Base-by-base conservation (phyloP, 306 rosid species). In the Medicago lupulina region DNA sequence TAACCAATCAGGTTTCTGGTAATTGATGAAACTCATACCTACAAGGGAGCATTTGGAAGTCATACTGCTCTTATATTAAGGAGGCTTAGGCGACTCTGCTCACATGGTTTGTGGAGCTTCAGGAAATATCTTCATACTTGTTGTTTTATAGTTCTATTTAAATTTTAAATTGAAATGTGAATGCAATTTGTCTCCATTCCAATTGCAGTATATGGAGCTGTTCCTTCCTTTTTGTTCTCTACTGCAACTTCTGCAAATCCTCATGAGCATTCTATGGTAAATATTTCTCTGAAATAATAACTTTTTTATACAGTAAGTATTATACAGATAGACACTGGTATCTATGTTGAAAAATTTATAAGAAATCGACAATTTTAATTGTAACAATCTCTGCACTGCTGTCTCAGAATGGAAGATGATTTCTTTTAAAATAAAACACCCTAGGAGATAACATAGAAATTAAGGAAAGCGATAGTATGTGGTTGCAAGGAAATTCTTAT, bases 231-330 rank as follows among this genome's bases (percentile, higher is more conserved):
- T 78, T 85, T 95, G 50, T 92, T 95, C 73, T 95, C 93, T 63
- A 89, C 98, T 19, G 98, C 98, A 58, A 95, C 98, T 76, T 95
- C 93, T 69, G 95, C 97, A 51, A 95, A 92, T 86, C 96, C 98
- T 25, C 83, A 67, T 5, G 92, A 90, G 80, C 98, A 95, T 80
- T 95, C 93, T 71, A 89, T 86, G 96, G 98, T 90, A 90, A 86
- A 78, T 55, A 77, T 72, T 75, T 66, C 61, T 79, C 18, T 54
- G 58, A 60, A 65, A 16, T 67, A 63, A 40, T 76, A 31, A 47
- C 57, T 41, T 28, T 69, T 69, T 23, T 41, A 31, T 79, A 76
- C 70, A 57, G 34, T 61, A 50, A 23, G 47, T 15, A 8, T 31
- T 15, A 8, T 31, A 28, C 11, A 9, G 31, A 54, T 51, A 51